Evolutionary conservation across 345 rosid species (phyloP), one percentile per base, ranked within the genome.

Genomic region (Dimocarpus longan): DNA sequence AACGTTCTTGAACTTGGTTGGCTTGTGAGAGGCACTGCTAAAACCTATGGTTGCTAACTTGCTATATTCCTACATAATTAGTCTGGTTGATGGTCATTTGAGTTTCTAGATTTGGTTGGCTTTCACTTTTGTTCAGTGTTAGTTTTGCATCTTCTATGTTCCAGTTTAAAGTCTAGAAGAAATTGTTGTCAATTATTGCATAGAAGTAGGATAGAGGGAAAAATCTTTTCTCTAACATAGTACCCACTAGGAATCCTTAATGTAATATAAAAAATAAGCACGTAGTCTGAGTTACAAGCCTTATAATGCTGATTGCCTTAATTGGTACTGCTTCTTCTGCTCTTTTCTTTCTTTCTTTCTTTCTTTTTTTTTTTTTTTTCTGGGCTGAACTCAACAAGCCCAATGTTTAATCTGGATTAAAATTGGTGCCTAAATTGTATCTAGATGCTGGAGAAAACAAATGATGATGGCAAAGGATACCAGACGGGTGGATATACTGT

Each of bases 371-470:
- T 46, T 48, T 60, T n/a, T 9, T 64, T 46, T 7, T 1, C 19
- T n/a, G n/a, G 5, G 37, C 11, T 3, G 21, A 68, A 68, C 21
- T 70, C 42, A 52, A 24, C 16, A 2, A 42, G 5, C 63, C 50
- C 32, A 46, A 71, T 28, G 50, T 13, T 44, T 48, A 44, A n/a
- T 50, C 48, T 42, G 66, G 66, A 48, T 44, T 22, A 24, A 19
- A 57, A 44, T 59, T 52, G 39, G 71, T 66, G 60, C 72, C 26
- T 21, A 71, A 60, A 48, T 60, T 83, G 72, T 16, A 19, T 78
- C 63, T 83, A 94, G 98, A 81, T 91, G 98, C 85, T 92, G 96
- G 99, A 93, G 90, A 88, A 95, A 95, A 79, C 99, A 95, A 82
- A 71, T 95, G 86, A 78, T 86, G 82, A 81, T 80, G 42, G 97